Percentiles rank a stretch among this genome's conserved stretches.
phyloP scores from a whole-genome alignment of 345 rosid species.

The Citrus sinensis region DNA sequence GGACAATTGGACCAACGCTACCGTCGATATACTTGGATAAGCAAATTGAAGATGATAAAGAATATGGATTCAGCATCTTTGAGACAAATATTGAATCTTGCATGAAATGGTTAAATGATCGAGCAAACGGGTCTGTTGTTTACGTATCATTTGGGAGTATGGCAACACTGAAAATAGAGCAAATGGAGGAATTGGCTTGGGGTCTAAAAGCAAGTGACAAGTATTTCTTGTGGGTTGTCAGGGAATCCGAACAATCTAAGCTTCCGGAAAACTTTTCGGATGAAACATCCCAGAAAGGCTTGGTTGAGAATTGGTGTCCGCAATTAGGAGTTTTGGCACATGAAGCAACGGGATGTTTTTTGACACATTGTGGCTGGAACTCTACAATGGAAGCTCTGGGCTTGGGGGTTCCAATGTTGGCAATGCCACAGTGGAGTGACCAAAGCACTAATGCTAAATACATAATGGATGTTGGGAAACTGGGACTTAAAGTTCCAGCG shows the following conservation, averaged over 20 bases:
- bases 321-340: slow-evolving; percentile 50
- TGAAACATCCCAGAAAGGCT: slow-evolving; percentile 33
- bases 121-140: slow-evolving; percentile 41
- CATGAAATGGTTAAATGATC: slow-evolving; percentile 49
- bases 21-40: slow-evolving; percentile 39
- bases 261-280: slow-evolving; percentile 29
- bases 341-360: slow-evolving; percentile 38
- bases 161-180: slow-evolving; percentile 36
- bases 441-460: slow-evolving; percentile 31
- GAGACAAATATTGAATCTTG: slow-evolving; percentile 25
- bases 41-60: slow-evolving; percentile 22
- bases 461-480: slow-evolving; percentile 39
- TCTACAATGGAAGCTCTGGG: slow-evolving; percentile 24
- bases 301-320: slow-evolving; percentile 50
- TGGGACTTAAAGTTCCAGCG: slow-evolving; percentile 24
- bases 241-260: slow-evolving; percentile 43
- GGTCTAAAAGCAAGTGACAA: slow-evolving; percentile 34
- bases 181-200: slow-evolving; percentile 47
- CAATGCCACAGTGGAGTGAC: slow-evolving; percentile 28
- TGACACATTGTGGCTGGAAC: slow-evolving; percentile 60
- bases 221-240: slow-evolving; percentile 56
- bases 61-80: slow-evolving; percentile 32
- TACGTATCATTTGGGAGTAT: slow-evolving; percentile 61
- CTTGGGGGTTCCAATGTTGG: slow-evolving; percentile 26
- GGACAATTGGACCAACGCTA: slow-evolving; percentile 28